Conservation (phyloP, 768 basidiomycete genomes). For the Tulasnella sp. region DNA sequence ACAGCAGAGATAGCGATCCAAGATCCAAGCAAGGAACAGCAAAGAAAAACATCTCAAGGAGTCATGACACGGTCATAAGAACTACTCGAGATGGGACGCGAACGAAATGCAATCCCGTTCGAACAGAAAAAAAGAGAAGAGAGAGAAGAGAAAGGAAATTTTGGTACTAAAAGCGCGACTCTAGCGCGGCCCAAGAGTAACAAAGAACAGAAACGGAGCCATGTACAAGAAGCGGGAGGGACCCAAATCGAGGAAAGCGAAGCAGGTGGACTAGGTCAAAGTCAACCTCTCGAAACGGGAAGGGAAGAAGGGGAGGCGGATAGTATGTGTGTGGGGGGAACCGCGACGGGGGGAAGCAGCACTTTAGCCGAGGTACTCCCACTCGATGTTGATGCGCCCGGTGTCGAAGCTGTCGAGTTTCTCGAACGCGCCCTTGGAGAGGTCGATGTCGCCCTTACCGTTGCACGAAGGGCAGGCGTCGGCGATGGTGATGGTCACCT, state of each 20-base stretch:
- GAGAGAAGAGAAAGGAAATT: background rate
- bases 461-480: constrained; percentile 31
- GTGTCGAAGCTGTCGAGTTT: constrained; percentile 36
- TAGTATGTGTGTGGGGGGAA: no score
- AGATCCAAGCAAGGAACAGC: background rate
- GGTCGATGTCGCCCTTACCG: constrained; percentile 25
- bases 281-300: background rate
- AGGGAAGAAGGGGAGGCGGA: background rate
- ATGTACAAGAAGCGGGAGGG: background rate
- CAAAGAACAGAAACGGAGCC: no score
- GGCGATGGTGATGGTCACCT: constrained; percentile 27
- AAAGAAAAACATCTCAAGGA: background rate
- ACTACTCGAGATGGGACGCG: no score
- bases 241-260: background rate
- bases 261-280: background rate
- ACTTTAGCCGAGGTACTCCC: constrained; percentile 13
- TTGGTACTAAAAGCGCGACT: background rate
- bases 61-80: background rate
- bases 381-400: constrained; percentile 42
- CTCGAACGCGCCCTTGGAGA: constrained; percentile 42
- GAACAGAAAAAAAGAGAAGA: background rate
- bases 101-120: no score
- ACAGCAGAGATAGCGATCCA: background rate
- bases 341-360: background rate
- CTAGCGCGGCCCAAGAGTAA: background rate